phyloP scores from a whole-genome alignment of 169 alveolate genomes.

The Plasmodium gallinaceum region DNA sequence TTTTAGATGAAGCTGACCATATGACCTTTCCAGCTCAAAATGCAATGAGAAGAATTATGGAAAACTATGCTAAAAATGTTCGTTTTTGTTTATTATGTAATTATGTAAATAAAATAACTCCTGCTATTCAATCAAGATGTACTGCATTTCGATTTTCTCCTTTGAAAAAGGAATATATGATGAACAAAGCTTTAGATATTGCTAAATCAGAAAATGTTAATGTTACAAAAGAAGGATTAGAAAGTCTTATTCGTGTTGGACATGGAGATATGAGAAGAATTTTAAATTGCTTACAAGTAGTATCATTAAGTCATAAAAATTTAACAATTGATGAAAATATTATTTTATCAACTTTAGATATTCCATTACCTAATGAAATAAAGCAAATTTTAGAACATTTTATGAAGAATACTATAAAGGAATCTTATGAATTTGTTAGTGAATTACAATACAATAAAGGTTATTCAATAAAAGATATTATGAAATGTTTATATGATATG shows the following conservation, averaged over 20 bases:
- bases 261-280: slow-evolving; percentile 99
- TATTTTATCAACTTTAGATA: slow-evolving; percentile 91
- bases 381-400: slow-evolving; percentile 84
- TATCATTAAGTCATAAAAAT: slow-evolving; percentile 86
- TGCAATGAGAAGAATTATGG: slow-evolving; percentile 98
- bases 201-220: slow-evolving; percentile 90
- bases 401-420: slow-evolving; percentile 84
- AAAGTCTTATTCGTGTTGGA: slow-evolving; percentile 92
- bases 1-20: slow-evolving; percentile 98
- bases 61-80: slow-evolving; percentile 95
- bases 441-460: slow-evolving; percentile 88
- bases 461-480: slow-evolving; percentile 91
- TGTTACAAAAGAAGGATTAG: slow-evolving; percentile 89
- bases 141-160: slow-evolving; percentile 96
- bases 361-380: slow-evolving; percentile 91
- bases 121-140: slow-evolving; percentile 98
- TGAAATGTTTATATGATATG: slow-evolving; percentile 88
- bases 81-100: slow-evolving; percentile 98
- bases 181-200: slow-evolving; percentile 89
- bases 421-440: slow-evolving; percentile 84
- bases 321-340: slow-evolving; percentile 83
- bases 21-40: slow-evolving; percentile 98
- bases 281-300: slow-evolving; percentile 95
- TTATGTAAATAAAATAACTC: slow-evolving; percentile 96
- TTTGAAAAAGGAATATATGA: slow-evolving; percentile 87